Conservation (phyloP, 257 asterid species). For the Agastache rugosa region DNA sequence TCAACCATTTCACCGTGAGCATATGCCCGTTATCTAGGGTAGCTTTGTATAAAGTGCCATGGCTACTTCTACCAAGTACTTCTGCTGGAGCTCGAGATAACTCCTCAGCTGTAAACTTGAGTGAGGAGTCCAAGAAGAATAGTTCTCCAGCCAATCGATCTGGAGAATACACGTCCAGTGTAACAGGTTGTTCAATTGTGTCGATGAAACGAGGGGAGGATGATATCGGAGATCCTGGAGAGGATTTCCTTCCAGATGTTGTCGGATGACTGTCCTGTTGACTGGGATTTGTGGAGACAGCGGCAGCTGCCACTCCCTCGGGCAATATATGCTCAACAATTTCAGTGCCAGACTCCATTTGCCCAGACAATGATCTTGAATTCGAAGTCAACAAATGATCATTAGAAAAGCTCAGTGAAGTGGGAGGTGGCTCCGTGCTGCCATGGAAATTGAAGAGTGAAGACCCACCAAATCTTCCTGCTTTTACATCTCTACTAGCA, state of each 20-base stretch:
- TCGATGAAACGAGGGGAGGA: slow-evolving; percentile 73
- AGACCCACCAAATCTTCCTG: slow-evolving; percentile 62
- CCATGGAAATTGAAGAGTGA: slow-evolving; percentile 70
- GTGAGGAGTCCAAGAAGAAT: slow-evolving; percentile 73
- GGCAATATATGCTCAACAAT: slow-evolving; percentile 65
- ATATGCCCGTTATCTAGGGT: slow-evolving; percentile 77
- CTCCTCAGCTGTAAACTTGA: slow-evolving; percentile 81
- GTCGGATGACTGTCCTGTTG: slow-evolving; percentile 52
- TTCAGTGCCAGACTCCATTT: slow-evolving; percentile 61
- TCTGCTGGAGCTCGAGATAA: slow-evolving; percentile 96
- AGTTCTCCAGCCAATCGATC: slow-evolving; percentile 91
- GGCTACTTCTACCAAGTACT: slow-evolving; percentile 95
- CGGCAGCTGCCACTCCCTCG: slow-evolving; percentile 45
- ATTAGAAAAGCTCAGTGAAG: slow-evolving; percentile 78
- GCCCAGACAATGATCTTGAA: slow-evolving; percentile 69
- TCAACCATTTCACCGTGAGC: slow-evolving; percentile 92
- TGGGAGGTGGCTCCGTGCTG: slow-evolving; percentile 63
- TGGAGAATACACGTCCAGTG: slow-evolving; percentile 80
- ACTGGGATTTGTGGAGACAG: slow-evolving; percentile 40
- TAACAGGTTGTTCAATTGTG: slow-evolving; percentile 67
- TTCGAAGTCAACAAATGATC: slow-evolving; percentile 80
- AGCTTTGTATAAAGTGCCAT: slow-evolving; percentile 91
- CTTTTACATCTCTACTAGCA: slow-evolving; percentile 61
- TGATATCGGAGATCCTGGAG: slow-evolving; percentile 79
- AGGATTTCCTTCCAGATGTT: slow-evolving; percentile 72